phyloP scores from a whole-genome alignment of 768 basidiomycete genomes.

The Gloeopeniophorella convolvens region DNA sequence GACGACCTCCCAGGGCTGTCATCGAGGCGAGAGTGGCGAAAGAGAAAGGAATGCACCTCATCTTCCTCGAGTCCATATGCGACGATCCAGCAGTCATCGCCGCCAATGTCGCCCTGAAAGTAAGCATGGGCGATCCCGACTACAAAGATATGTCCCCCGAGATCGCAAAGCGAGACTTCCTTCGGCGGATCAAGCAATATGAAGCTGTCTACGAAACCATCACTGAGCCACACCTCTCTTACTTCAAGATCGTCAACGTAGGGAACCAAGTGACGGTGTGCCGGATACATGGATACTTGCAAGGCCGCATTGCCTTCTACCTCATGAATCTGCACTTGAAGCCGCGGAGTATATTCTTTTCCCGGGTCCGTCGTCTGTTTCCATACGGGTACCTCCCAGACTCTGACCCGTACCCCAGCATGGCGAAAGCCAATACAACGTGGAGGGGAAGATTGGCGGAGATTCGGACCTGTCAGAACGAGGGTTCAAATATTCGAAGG shows the following conservation, averaged over 20 bases:
- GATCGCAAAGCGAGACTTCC: conserved; percentile 84
- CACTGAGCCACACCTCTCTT: conserved; percentile 84
- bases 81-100: conserved; percentile 93
- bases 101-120: conserved; percentile 93
- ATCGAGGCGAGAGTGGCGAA: conserved; percentile 77
- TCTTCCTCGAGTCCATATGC: conserved; percentile 94
- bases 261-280: conserved; percentile 83
- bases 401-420: conserved; percentile 49
- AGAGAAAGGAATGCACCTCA: conserved; percentile 81
- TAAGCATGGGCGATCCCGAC: conserved; percentile 94
- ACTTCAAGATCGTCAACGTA: conserved; percentile 88
- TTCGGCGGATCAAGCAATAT: conserved; percentile 86
- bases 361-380: conserved; percentile 54
- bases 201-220: conserved; percentile 95
- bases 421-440: conserved; percentile 95
- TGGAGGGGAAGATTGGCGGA: conserved; percentile 97
- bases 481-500: conserved; percentile 79
- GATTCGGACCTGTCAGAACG: conserved; percentile 82
- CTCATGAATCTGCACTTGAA: conserved; percentile 98
- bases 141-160: conserved; percentile 86
- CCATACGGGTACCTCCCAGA: conserved; percentile 1
- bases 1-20: conserved; percentile 67
- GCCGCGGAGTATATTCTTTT: conserved; percentile 93
- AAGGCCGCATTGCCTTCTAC: conserved; percentile 96
- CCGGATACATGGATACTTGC: conserved; percentile 89